Evolutionary conservation across 1,284 basidiomycete genomes (phyloP), one percentile per base, ranked within the genome.

Genomic region (Stygiomarasmius scandens): DNA sequence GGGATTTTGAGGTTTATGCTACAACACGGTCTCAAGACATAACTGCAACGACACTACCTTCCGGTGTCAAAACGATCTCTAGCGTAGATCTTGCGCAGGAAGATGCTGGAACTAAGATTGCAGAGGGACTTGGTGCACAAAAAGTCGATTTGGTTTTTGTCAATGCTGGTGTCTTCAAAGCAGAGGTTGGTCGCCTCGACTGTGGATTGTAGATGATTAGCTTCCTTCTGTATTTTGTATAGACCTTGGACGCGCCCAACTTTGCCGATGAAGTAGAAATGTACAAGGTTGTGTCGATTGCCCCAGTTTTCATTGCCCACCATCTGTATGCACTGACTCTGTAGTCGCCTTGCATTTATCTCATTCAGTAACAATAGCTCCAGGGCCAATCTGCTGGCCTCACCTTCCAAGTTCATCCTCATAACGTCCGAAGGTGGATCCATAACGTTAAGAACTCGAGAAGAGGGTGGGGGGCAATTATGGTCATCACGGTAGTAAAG

Each of bases 401-500:
- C 62, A 16, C 60, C 55, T 10, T 72, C 75, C 0, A 78, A 77
- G 58, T 64, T 79, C 55, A 64, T 77, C 34, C 64, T 80, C 3
- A 70, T 81, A 34, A 78, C 77, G 1, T 77, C 76, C 2, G 79
- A 81, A 68, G 78, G 73, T 3, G 79, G 77, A 0, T 78, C 77
- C 2, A 75, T 80, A 55, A 65, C 64, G 14, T 67, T 80, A 5
- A 68, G 78, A 5, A 79, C 77, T 0, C 66, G 69, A 59, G 72
- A 71, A 52, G 79, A 81, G 66, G 78, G 78, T 24, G 78, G 77
- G 3, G 76, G 77, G 11, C n/a, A 79, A 77, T 64, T 80, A 74
- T 59, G 79, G 75, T 8, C 79, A 81, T 63, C 79, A 81, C 60
- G 78, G 75, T 1, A 75, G 71, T 57, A 80, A 81, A 65, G 77